These are phyloP conservation scores for Pseudogymnoascus sp. DNA, from an alignment of 2,329 filamentous ascomycete species.

Conservation along the genomic window DNA sequence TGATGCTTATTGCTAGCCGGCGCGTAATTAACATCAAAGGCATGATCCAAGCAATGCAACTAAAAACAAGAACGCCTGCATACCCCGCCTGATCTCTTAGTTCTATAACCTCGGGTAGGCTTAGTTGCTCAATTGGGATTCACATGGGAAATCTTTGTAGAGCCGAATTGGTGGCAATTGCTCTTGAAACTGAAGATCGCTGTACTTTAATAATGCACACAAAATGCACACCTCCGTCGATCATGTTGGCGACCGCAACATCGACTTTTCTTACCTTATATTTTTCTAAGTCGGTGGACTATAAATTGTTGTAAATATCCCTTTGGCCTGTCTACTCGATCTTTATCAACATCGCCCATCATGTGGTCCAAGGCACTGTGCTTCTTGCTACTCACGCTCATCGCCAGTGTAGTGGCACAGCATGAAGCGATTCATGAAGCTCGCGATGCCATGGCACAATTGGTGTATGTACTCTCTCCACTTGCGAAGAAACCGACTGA, in stretches of 20 bases:
- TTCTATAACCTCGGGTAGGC: constrained; percentile 3
- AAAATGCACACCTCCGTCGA: not conserved
- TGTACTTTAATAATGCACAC: not conserved
- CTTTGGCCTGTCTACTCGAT: not conserved
- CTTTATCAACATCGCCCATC: constrained; percentile 6
- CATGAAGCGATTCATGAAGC: not conserved
- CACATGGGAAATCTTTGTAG: not conserved
- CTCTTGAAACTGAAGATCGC: not conserved
- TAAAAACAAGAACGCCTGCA: not conserved
- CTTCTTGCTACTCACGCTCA: not conserved
- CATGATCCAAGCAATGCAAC: not conserved
- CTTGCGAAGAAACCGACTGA: not conserved
- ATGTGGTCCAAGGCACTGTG: not conserved
- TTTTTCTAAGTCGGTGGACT: not conserved
- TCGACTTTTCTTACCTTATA: not conserved
- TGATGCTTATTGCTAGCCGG: not conserved
- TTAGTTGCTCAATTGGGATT: not conserved
- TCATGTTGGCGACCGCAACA: not conserved
- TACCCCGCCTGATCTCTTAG: not conserved
- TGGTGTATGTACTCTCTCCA: not conserved
- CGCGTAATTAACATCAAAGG: not conserved
- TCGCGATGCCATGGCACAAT: not conserved
- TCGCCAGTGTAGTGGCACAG: not conserved
- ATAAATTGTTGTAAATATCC: constrained; percentile 2
- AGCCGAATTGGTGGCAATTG: not conserved